phyloP scores from a whole-genome alignment of 2,329 filamentous ascomycete genomes.

The Sporothrix globosa region DNA sequence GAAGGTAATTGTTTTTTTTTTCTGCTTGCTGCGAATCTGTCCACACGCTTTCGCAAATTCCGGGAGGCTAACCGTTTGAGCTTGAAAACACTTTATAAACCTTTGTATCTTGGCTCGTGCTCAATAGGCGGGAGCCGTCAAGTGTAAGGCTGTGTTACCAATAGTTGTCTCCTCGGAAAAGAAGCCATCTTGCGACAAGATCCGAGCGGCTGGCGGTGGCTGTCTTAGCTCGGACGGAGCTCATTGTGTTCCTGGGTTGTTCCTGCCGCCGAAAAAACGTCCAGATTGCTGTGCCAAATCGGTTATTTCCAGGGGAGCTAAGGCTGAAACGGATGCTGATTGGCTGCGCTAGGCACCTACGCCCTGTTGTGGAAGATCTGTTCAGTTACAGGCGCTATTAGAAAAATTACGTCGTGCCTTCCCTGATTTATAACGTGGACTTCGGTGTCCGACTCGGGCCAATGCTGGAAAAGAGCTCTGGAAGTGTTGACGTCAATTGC shows the following conservation, averaged over 20 bases:
- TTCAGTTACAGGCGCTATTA: constrained; percentile 3
- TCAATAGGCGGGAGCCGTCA: not conserved
- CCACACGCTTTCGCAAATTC: not conserved
- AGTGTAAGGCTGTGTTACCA: not conserved
- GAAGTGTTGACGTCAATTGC: too few species aligned
- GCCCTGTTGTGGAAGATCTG: not conserved
- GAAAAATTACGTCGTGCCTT: not conserved
- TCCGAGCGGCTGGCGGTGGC: constrained; percentile 20
- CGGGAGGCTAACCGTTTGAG: too few species aligned
- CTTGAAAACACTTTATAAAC: not conserved
- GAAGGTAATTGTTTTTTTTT: not conserved
- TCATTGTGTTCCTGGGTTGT: not conserved
- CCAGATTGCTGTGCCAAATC: constrained; percentile 13
- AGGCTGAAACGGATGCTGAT: constrained; percentile 16
- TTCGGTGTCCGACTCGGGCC: constrained; percentile 14
- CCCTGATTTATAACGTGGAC: constrained; percentile 17
- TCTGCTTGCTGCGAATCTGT: not conserved
- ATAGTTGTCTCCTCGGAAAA: not conserved
- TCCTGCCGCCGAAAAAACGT: not conserved
- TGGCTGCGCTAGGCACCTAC: not conserved
- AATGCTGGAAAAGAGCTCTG: not conserved
- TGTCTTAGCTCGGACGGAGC: constrained; percentile 2
- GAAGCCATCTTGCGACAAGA: constrained; percentile 29
- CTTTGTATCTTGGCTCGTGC: not conserved
- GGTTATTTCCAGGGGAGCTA: constrained; percentile 13